phyloP scores from a whole-genome alignment of 768 basidiomycete genomes.

The Porpolomopsis calyptriformis region DNA sequence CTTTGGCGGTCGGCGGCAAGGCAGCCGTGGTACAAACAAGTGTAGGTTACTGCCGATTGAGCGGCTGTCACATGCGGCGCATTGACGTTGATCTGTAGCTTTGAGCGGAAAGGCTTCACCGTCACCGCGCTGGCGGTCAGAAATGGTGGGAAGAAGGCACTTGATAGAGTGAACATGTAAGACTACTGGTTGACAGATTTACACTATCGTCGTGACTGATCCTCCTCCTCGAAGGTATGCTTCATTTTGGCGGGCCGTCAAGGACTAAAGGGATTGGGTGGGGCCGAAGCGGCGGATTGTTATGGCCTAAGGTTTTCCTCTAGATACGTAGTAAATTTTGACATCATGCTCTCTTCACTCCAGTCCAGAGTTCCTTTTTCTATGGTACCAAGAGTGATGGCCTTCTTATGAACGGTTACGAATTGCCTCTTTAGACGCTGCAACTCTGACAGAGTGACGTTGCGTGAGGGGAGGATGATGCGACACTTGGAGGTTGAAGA shows the following conservation, averaged over 20 bases:
- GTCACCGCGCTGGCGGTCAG: conserved; percentile 44
- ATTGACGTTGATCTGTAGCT: conserved; percentile 23
- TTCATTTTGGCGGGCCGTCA: conserved; percentile 26
- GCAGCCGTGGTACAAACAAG: conserved; percentile 54
- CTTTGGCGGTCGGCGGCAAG: conserved; percentile 59
- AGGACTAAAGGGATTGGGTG: conserved; percentile 7
- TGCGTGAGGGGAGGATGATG: conserved; percentile 57
- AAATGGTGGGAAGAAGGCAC: conserved; percentile 33
- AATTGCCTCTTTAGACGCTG: conserved; percentile 89
- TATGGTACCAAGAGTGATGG: conserved; percentile 71
- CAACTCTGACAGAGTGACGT: conserved; percentile 74
- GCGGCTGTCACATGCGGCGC: not conserved
- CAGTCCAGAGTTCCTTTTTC: conserved; percentile 72
- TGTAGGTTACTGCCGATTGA: conserved; percentile 18
- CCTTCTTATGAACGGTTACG: conserved; percentile 80
- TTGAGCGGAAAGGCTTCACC: conserved; percentile 42
- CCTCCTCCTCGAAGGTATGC: conserved; percentile 21
- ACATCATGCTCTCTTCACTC: conserved; percentile 59
- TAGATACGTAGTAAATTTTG: conserved; percentile 61
- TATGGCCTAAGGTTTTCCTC: conserved; percentile 54
- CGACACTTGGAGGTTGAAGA: conserved; percentile 32
- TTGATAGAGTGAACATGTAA: conserved; percentile 37
- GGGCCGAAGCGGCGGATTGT: conserved; percentile 10
- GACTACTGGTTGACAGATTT: not conserved
- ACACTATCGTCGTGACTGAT: not conserved